A percentile compares a stretch with the other conserved stretches of the same genome.
phyloP scores from a whole-genome alignment of 2,329 filamentous ascomycete species.

The Aspergillus udagawae region DNA sequence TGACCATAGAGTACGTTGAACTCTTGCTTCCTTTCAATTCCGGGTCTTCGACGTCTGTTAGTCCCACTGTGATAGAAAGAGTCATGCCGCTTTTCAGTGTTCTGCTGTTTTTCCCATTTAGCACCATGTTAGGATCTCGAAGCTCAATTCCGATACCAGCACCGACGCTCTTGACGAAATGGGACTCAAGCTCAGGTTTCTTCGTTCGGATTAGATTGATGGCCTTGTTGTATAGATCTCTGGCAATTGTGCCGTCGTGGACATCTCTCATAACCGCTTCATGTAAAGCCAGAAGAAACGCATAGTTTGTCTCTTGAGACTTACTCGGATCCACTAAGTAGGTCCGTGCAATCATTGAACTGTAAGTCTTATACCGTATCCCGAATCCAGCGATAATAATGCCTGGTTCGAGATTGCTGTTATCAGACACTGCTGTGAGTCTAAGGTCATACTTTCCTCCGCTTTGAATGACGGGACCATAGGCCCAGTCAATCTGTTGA shows the following conservation, averaged over 20 bases:
- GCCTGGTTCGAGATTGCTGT: slow-evolving; percentile 80
- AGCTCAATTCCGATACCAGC: slow-evolving; percentile 91
- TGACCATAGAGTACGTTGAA: slow-evolving; percentile 80
- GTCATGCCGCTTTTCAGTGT: slow-evolving; percentile 96
- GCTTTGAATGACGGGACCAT: slow-evolving; percentile 87
- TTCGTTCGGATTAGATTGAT: slow-evolving; percentile 75
- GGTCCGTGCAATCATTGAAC: slow-evolving; percentile 84
- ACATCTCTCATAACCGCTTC: slow-evolving; percentile 88
- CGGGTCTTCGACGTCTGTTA: slow-evolving; percentile 83
- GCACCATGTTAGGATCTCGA: slow-evolving; percentile 73
- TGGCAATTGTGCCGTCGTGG: slow-evolving; percentile 77
- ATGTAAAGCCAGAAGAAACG: slow-evolving; percentile 77
- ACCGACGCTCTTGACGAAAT: slow-evolving; percentile 89
- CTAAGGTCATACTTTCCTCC: slow-evolving; percentile 92
- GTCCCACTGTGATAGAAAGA: slow-evolving; percentile 81
- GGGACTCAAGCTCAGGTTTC: slow-evolving; percentile 91
- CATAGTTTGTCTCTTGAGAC: slow-evolving; percentile 90
- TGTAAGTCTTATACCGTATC: slow-evolving; percentile 92
- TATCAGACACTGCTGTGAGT: slow-evolving; percentile 72
- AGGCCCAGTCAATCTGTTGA: slow-evolving; percentile 86
- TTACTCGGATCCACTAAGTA: slow-evolving; percentile 98
- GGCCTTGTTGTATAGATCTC: slow-evolving; percentile 90
- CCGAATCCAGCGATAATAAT: slow-evolving; percentile 92
- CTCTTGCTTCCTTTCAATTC: slow-evolving; percentile 85
- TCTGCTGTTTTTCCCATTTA: slow-evolving; percentile 82